Evolutionary conservation across 164 flowering plant species (phyloP).

Genomic region (Platanus orientalis): DNA sequence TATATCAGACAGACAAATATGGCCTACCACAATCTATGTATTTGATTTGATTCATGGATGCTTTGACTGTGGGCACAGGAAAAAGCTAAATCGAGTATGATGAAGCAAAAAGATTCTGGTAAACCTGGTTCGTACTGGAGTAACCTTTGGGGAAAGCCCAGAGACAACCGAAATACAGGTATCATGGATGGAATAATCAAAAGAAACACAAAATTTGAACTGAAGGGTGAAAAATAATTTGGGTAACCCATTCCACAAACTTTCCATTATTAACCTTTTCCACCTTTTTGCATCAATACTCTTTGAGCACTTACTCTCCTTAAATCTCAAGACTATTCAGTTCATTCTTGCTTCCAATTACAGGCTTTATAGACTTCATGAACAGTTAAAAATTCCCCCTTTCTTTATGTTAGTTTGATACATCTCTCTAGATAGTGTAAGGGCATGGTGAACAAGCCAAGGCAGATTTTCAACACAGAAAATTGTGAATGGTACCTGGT

Average conservation of each 20-base stretch:
- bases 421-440: too few relatives aligned
- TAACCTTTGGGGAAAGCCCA: constrained; percentile 72
- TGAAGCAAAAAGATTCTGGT: constrained; percentile 49
- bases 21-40: not conserved
- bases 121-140: constrained; percentile 59
- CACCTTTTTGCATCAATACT: not conserved
- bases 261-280: too few relatives aligned
- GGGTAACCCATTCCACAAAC: not conserved
- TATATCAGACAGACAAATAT: not conserved
- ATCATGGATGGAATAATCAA: constrained; percentile 1
- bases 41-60: not conserved
- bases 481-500: too few relatives aligned
- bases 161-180: constrained; percentile 57
- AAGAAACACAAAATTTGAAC: not conserved
- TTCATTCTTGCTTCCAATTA: not conserved
- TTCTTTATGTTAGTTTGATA: too few relatives aligned
- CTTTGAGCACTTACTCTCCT: not conserved
- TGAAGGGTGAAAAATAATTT: not conserved
- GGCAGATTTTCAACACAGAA: too few relatives aligned
- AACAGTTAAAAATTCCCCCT: too few relatives aligned
- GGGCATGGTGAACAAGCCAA: too few relatives aligned
- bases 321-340: not conserved
- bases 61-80: constrained; percentile 38
- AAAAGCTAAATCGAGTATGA: constrained; percentile 67
- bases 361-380: not conserved